These are phyloP conservation scores for Xylaria hypoxylon DNA, from an alignment of 2,329 filamentous ascomycete species.

Conservation along the genomic window DNA sequence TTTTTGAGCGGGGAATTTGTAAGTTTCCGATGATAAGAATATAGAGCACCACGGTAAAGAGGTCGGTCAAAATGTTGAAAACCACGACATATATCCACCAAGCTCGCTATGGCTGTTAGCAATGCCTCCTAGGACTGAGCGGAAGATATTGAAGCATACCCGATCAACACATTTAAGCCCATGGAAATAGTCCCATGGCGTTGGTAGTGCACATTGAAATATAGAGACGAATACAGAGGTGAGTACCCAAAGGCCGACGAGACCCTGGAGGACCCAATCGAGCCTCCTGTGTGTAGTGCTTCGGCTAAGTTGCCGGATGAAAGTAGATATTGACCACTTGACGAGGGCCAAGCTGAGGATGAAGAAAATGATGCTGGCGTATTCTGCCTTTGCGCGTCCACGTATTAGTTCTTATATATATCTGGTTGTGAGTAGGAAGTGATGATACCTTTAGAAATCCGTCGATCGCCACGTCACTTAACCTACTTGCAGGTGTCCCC, in stretches of 20 bases:
- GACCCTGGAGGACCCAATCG: conserved; percentile 17
- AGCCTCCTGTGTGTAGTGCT: conserved; percentile 20
- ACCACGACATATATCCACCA: conserved; percentile 31
- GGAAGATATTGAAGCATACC: conserved; percentile 18
- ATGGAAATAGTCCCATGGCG: conserved; percentile 39
- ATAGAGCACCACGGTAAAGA: conserved; percentile 25
- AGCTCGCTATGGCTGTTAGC: conserved; percentile 28
- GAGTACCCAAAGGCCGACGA: conserved; percentile 33
- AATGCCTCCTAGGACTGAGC: not conserved
- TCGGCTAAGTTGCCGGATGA: conserved; percentile 35
- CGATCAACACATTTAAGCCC: conserved; percentile 33
- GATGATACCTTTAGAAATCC: conserved; percentile 35
- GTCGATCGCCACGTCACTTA: conserved; percentile 24
- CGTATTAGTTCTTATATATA: not conserved
- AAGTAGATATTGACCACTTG: conserved; percentile 38
- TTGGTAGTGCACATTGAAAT: conserved; percentile 40
- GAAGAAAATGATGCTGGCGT: conserved; percentile 36
- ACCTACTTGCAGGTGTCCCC: conserved; percentile 14
- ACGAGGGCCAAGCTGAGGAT: conserved; percentile 34
- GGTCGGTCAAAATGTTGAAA: conserved; percentile 29
- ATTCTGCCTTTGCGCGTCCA: conserved; percentile 35
- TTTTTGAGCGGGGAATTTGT: conserved; percentile 22
- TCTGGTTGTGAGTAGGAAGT: not conserved
- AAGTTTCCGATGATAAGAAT: conserved; percentile 21
- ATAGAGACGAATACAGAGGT: conserved; percentile 30